Base-by-base conservation (phyloP, 306 rosid genomes). In the Gynostemma pentaphyllum region DNA sequence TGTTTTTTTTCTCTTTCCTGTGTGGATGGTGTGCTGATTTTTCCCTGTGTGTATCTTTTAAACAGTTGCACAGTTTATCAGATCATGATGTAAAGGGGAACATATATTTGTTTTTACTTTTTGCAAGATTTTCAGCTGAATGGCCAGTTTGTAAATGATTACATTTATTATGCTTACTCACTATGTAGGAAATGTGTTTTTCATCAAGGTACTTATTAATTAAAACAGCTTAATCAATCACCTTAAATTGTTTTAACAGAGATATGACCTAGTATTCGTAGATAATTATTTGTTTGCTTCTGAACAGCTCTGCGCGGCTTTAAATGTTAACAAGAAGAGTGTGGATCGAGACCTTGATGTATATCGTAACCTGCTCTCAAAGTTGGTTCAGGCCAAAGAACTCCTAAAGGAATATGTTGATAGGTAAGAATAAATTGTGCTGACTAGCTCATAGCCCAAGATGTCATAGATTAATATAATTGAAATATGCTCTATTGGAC, bases 341-440 rank as follows among this genome's bases (percentile, higher is more conserved):
- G 99, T 94, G 67, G 99, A 94, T 72, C 83, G 97, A 28, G 99
- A 94, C 82, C 87, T 94, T 80, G 99, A 94, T 27, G 91, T 94
- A 68, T 94, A 88, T 66, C 97, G 97, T 49, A 88, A 94, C 75
- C 79, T 88, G 68, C 99, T 94, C 45, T 88, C 99, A 34, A 94
- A 89, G 78, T 71, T 94, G 81, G 99, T 88, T 76, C 99, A 94
- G 78, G 99, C 99, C 15, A 94, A 94, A 70, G 97, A 94, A 70
- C 77, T 94, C 72, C 95, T 88, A 40, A 88, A 68, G 89, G 99
- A 94, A 80, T 94, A 94, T 26, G 70, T 94, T 47, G 90, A 78
- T 70, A 88, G 99, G 97, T 94, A 81, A 55, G 68, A 73, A 72
- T 60, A 69, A 62, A 68, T 67, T 70, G 49, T 30, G 47, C 57